A percentile compares a stretch with the other conserved stretches of the same genome.
phyloP scores from a whole-genome alignment of 179 eudicot genomes.

The Camellia oleifera region DNA sequence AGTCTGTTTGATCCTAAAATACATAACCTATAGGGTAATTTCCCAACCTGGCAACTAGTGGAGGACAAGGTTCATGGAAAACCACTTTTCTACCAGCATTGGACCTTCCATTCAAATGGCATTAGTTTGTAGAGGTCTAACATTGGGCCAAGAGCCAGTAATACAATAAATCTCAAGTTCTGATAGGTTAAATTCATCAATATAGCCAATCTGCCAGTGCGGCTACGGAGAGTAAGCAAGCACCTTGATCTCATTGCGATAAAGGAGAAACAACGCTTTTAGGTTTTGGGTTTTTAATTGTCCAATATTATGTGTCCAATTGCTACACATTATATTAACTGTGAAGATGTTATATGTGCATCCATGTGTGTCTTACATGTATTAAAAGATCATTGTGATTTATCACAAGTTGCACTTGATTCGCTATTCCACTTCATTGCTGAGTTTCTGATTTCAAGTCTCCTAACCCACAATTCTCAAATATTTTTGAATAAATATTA shows the following conservation, averaged over 20 bases:
- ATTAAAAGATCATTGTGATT: background rate
- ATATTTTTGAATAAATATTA: background rate
- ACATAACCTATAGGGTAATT: background rate
- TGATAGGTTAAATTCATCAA: slow-evolving; percentile 1
- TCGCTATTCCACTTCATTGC: background rate
- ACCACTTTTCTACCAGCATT: background rate
- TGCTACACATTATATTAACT: background rate
- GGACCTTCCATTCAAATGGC: background rate
- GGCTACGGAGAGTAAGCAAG: background rate
- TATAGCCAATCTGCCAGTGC: background rate
- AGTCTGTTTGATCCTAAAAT: background rate
- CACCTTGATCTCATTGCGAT: background rate
- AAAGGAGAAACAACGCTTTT: background rate
- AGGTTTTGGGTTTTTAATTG: too few species aligned
- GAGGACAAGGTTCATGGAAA: background rate
- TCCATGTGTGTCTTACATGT: background rate
- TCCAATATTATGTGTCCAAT: too few species aligned
- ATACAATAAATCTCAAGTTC: background rate
- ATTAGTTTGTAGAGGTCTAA: background rate
- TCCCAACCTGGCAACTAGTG: background rate
- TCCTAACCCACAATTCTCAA: background rate
- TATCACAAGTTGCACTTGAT: background rate
- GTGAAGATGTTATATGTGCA: background rate
- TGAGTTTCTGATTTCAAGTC: background rate
- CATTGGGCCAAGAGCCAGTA: background rate